Base-by-base conservation (phyloP, 2,329 filamentous ascomycete genomes). In the Nothophoma quercina region DNA sequence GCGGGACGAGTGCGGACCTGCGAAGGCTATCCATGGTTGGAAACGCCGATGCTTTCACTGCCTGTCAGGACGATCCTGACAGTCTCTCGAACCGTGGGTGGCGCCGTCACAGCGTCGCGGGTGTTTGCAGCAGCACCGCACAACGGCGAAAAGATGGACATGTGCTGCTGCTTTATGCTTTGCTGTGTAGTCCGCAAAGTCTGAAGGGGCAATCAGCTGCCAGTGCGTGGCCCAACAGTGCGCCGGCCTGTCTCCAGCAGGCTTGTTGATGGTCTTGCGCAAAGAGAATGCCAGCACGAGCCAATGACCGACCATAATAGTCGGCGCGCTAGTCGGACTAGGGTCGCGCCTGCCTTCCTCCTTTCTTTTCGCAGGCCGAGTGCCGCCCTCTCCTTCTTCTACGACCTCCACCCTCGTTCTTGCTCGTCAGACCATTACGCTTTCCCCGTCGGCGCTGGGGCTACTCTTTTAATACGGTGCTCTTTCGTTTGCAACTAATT, bases 401-500 rank as follows among this genome's bases (percentile, higher is more conserved):
- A 59, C 52, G 45, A 47, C 43, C 47, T 50, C 48, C 55, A 59
- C 50, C 56, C 47, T 60, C 57, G 58, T 67, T 60, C 54, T 47
- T 58, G 63, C 60, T 65, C 49, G 55, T 51, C 58, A 55, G 58
- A 64, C 59, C 60, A 58, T 47, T 53, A 63, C 58, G 52, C 59
- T 53, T 63, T 64, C 55, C 51, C 55, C 54, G 56, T 59, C 55
- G 59, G 58, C 54, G 49, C 46, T 56, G 56, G 58, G 50, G 54
- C 56, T 62, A 64, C 51, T 62, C 53, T 59, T 59, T 65, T 69
- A 68, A 69, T 70, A 61, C 57, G 60, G 47, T 57, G 55, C 60
- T 58, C 59, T 62, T 62, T 63, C 55, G 56, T 58, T 67, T 62
- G 60, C 62, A 43, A 39, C 33, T 73, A 73, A 68, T 74, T 71